A percentile compares a stretch with the other conserved stretches of the same genome.
These are phyloP conservation scores for Coemansia sp. DNA, from an alignment of 192 early-diverging fungal species.

Conservation along the genomic window DNA sequence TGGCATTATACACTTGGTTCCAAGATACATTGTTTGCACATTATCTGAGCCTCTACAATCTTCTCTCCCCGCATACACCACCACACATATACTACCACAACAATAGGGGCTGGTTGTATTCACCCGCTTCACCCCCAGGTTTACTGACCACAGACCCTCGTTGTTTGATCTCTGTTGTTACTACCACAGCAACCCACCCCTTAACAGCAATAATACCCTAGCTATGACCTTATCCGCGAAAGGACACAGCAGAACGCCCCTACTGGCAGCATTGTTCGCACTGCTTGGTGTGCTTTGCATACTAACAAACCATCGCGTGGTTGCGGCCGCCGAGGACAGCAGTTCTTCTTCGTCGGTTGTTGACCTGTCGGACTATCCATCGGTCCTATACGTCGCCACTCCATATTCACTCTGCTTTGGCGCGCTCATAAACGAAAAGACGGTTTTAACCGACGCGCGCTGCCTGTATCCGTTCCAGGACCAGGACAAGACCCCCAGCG, in stretches of 20 bases:
- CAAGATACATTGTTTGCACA: conserved; percentile 1
- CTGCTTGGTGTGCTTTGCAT: background rate
- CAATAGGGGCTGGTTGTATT: background rate
- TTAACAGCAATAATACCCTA: background rate
- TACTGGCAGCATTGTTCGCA: background rate
- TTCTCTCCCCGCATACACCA: background rate
- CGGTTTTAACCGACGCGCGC: conserved; percentile 50
- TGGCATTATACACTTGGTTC: background rate
- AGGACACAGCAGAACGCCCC: background rate
- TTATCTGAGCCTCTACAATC: background rate
- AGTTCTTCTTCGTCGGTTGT: conserved; percentile 15
- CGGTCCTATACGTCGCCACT: conserved; percentile 40
- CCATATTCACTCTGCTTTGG: conserved; percentile 47
- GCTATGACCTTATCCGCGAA: background rate
- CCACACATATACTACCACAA: too few relatives aligned
- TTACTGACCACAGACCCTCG: background rate
- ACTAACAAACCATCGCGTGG: background rate
- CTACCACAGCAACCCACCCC: too few relatives aligned
- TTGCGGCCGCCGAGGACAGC: conserved; percentile 4
- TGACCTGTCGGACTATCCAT: conserved; percentile 36
- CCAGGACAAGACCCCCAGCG: conserved; percentile 22
- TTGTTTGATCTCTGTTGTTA: background rate
- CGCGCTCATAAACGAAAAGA: conserved; percentile 31
- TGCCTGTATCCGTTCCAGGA: conserved; percentile 50
- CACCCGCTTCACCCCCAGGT: background rate